Base-by-base conservation (phyloP, 2,329 filamentous ascomycete species). In the Epichloe scottii region DNA sequence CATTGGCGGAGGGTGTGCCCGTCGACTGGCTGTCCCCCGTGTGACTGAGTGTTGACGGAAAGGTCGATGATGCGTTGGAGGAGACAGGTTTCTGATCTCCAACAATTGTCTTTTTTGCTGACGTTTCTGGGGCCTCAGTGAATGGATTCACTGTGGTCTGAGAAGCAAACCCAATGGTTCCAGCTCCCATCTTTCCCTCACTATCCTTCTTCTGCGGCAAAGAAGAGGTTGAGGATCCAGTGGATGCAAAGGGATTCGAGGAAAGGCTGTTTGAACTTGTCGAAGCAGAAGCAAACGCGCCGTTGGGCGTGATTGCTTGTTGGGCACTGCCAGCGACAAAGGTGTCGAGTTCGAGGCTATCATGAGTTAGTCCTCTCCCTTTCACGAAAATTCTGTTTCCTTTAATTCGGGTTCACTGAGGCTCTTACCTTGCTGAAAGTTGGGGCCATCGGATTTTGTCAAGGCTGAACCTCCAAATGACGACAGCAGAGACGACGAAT, bases 121-220 rank as follows among this genome's bases (percentile, higher is more conserved):
- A 49, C 26, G 57, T 48, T 14, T 53, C 39, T 17, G 54, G 39
- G 1, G 38, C 41, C 30, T 55, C 46, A n/a, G 58, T 43, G 17
- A 66, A 64, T 12, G 60, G 56, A 38, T 54, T 61, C 41, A 54
- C 7, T 30, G 38, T 8, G 3, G 37, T 19, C 37, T 26, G 44
- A 6, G 38, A n/a, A 15, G 4, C 39, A 21, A 30, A 35, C 26
- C 37, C 46, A 47, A 40, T 26, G 10, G 17, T 2, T 4, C 38
- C 34, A 23, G 41, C 12, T n/a, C 17, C 19, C 11, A 10, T 26
- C 6, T 10, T 46, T 12, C 15, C 19, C 17, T 42, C 17, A 12
- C 11, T 38, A 43, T 38, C 34, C 7, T 35, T 46, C 46, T 49
- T 46, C 11, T 42, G 5, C 21, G 30, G 37, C 19, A 38, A 17